A percentile compares a stretch with the other conserved stretches of the same genome.
phyloP scores from a whole-genome alignment of 805 yeast species.

The Yamadazyma tumulicola region DNA sequence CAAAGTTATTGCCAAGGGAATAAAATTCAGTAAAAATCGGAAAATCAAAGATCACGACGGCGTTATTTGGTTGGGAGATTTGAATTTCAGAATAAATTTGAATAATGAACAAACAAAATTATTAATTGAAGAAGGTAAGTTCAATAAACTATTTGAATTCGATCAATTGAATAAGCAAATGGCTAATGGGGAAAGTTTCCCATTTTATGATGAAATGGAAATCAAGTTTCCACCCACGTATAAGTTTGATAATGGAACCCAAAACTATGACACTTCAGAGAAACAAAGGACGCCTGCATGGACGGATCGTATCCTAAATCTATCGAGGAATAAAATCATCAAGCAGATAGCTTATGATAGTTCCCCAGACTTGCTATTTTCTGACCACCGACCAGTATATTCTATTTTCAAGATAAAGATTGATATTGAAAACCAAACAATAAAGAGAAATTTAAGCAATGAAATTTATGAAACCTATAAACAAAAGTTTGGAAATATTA shows the following conservation, averaged over 20 bases:
- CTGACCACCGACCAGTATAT: conserved; percentile 90
- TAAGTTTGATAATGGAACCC: conserved; percentile 86
- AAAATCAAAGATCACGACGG: conserved; percentile 70
- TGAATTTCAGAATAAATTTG: conserved; percentile 77
- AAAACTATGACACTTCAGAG: conserved; percentile 80
- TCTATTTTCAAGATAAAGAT: conserved; percentile 65
- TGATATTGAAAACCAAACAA: conserved; percentile 60
- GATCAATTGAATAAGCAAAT: conserved; percentile 83
- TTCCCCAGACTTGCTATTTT: conserved; percentile 54
- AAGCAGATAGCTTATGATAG: conserved; percentile 60
- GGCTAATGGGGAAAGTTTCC: conserved; percentile 69
- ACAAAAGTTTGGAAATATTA: conserved; percentile 43
- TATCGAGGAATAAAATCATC: conserved; percentile 53
- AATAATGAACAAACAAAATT: conserved; percentile 67
- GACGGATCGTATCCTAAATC: conserved; percentile 85
- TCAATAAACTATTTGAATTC: conserved; percentile 51
- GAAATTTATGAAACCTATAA: conserved; percentile 56
- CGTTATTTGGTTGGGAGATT: conserved; percentile 89
- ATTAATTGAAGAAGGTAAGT: conserved; percentile 45
- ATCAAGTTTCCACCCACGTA: conserved; percentile 88
- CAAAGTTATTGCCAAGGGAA: conserved; percentile 68
- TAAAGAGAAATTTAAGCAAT: conserved; percentile 51
- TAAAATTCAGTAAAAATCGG: conserved; percentile 55
- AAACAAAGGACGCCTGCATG: conserved; percentile 94
- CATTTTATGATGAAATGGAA: conserved; percentile 76